Evolutionary conservation across 257 asterid species (phyloP), one percentile per base, ranked within the genome.

Genomic region (Solanum pennellii): DNA sequence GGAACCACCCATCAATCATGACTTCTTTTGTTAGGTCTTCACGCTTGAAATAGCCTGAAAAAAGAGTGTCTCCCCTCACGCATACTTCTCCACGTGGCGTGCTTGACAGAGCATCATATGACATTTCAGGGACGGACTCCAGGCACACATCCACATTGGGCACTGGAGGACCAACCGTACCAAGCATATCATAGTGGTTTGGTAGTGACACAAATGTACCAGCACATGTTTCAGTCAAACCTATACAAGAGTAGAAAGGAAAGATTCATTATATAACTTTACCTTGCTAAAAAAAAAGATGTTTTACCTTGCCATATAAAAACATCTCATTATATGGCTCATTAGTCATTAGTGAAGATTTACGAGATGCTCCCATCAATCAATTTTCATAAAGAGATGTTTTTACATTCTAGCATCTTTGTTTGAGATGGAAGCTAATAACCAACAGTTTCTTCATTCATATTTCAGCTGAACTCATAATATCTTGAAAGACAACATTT

Each of bases 91-190:
- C 99, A 42, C 99, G 92, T 31, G 99, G 95, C n/a, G 74, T 92
- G 33, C 91, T 91, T 89, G 99, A 93, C 69, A 93, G 90, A 87
- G 99, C 98, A 91, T 96, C 97, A 82, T 97, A 97, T 37, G 94
- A 94, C 99, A 97, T 96, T 89, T 97, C 99, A 86, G 99, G 98
- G 87, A 97, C 99, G 86, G 99, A 97, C 89, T 97, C 98, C 87
- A 97, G 93, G 91, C 99, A 90, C 71, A 91, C 97, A 83, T 97
- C 99, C 92, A 96, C 99, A 88, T 94, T 95, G n/a, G 99, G 98
- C 42, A 95, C 94, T 2, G 99, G 99, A 27, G 99, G 98, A 9
- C 99, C 99, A 90, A 95, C 99, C 8, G 99, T 97, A 82, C 99
- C 98, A 76, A 94, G 93, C 99, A 95, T 96, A 86, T 84, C 87